phyloP scores from a whole-genome alignment of 306 rosid genomes.

The Lagenaria siceraria region DNA sequence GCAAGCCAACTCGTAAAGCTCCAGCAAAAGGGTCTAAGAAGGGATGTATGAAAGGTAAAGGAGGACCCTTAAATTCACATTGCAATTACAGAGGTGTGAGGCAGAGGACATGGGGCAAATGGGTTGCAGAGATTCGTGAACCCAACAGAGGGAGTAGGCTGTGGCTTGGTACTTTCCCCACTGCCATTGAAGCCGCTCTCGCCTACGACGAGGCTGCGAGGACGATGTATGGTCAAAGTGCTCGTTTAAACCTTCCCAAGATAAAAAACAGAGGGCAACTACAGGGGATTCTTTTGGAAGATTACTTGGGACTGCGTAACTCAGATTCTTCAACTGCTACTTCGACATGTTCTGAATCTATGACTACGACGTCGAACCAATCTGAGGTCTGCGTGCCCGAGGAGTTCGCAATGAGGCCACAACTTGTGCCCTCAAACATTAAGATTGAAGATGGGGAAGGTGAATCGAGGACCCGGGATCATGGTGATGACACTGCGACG shows the following conservation, averaged over 20 bases:
- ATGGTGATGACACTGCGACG: background rate
- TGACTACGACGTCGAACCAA: slow-evolving; percentile 24
- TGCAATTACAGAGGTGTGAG: slow-evolving; percentile 87
- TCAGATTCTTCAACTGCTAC: slow-evolving; percentile 29
- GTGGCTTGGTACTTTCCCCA: slow-evolving; percentile 75
- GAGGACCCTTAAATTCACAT: slow-evolving; percentile 72
- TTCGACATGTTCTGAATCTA: slow-evolving; percentile 34
- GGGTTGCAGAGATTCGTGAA: slow-evolving; percentile 92
- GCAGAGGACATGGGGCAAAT: slow-evolving; percentile 97
- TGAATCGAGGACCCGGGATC: background rate
- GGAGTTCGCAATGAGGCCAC: slow-evolving; percentile 1
- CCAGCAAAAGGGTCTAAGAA: slow-evolving; percentile 95
- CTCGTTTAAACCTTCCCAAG: slow-evolving; percentile 67
- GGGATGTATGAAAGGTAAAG: slow-evolving; percentile 98
- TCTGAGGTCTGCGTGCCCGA: slow-evolving; percentile 50
- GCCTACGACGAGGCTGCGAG: slow-evolving; percentile 89
- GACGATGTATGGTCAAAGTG: slow-evolving; percentile 70
- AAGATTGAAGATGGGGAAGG: slow-evolving; percentile 17
- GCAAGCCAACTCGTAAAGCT: slow-evolving; percentile 27
- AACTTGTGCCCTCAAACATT: background rate
- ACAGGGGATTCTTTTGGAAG: slow-evolving; percentile 17
- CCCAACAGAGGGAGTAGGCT: slow-evolving; percentile 69
- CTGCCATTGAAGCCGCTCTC: slow-evolving; percentile 58
- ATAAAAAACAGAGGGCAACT: slow-evolving; percentile 16
- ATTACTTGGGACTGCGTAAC: slow-evolving; percentile 13